These are phyloP conservation scores for Schizophyllum amplum DNA, from an alignment of 1,284 basidiomycete species.

Conservation along the genomic window DNA sequence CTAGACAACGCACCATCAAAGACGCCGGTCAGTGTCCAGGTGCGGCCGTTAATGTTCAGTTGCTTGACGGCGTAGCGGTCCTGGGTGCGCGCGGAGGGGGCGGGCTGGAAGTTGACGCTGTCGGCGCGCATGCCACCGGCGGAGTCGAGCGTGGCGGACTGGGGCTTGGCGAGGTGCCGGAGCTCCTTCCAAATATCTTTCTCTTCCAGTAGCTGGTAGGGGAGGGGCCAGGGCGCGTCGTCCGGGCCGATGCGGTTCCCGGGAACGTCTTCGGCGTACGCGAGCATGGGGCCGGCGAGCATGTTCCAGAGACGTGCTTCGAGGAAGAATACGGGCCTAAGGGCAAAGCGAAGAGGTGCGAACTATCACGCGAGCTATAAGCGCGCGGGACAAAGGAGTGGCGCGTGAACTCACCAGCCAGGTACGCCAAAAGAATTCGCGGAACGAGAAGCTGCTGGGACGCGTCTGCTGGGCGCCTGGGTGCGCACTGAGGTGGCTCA, in stretches of 20 bases:
- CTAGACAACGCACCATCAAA: conserved; percentile 48
- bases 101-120: conserved; percentile 57
- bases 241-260: conserved; percentile 50
- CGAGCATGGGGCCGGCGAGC: conserved; percentile 29
- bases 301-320: conserved; percentile 16
- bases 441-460: background rate
- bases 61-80: conserved; percentile 55
- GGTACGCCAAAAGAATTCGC: background rate
- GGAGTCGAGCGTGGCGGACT: conserved; percentile 31
- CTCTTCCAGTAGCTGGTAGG: conserved; percentile 41
- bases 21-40: conserved; percentile 58
- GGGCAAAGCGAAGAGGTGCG: conserved; percentile 16
- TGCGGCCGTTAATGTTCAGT: conserved; percentile 44
- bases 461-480: too few species aligned
- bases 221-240: conserved; percentile 53
- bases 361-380: background rate
- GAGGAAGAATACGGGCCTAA: conserved; percentile 42
- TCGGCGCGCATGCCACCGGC: conserved; percentile 38
- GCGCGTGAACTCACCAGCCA: background rate
- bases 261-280: conserved; percentile 46
- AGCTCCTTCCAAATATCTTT: conserved; percentile 42
- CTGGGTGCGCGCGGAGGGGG: conserved; percentile 38
- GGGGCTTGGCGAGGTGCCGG: conserved; percentile 39
- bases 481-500: background rate
- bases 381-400: background rate